Evolutionary conservation across 805 yeast species (phyloP).

Genomic region (Teunomyces stri): DNA sequence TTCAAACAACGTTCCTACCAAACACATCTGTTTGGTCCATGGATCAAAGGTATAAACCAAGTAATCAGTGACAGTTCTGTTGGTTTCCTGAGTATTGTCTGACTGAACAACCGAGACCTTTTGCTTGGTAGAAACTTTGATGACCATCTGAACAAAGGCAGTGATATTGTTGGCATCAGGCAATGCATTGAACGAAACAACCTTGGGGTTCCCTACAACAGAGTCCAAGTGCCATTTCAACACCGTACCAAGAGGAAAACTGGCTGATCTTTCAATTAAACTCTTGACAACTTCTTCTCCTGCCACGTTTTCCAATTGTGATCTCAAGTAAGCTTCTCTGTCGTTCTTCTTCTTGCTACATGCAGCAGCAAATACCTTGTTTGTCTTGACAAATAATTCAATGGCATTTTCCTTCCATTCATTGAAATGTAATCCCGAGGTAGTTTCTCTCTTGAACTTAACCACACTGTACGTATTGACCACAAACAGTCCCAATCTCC

Average conservation of each 20-base stretch:
- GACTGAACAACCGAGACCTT: constrained; percentile 26
- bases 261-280: constrained; percentile 30
- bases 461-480: constrained; percentile 58
- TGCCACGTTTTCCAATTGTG: constrained; percentile 33
- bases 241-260: constrained; percentile 54
- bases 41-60: constrained; percentile 41
- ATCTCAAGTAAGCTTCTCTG: constrained; percentile 44
- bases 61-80: constrained; percentile 33
- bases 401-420: constrained; percentile 87
- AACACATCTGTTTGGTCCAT: constrained; percentile 33
- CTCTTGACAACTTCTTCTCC: constrained; percentile 32
- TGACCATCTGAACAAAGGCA: constrained; percentile 37
- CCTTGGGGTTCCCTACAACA: constrained; percentile 68
- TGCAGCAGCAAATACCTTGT: constrained; percentile 70
- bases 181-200: constrained; percentile 66
- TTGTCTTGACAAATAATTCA: constrained; percentile 72
- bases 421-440: constrained; percentile 53
- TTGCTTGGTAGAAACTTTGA: constrained; percentile 38
- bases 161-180: constrained; percentile 45
- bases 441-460: constrained; percentile 44
- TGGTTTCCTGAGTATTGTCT: constrained; percentile 20
- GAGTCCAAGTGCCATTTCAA: constrained; percentile 77
- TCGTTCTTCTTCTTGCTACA: constrained; percentile 30
- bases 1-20: constrained; percentile 42
- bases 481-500: constrained; percentile 66